Conservation (phyloP, 192 early-diverging fungal species). For the Funneliformis mosseae region DNA sequence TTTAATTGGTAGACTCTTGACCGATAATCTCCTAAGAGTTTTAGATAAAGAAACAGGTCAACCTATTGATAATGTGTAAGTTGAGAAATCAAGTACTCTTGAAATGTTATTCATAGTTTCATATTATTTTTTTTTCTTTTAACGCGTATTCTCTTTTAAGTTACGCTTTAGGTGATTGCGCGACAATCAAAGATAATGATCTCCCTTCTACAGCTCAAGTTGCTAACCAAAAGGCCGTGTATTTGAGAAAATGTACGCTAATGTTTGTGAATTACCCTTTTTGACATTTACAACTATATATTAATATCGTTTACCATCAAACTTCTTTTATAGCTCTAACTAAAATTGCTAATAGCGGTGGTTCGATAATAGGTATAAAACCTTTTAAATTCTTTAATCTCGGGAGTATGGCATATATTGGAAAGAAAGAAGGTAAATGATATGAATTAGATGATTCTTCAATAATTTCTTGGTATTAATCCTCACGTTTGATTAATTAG, state of each 20-base stretch:
- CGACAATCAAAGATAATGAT: conserved; percentile 73
- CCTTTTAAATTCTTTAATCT: conserved; percentile 64
- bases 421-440: conserved; percentile 36
- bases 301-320: not conserved
- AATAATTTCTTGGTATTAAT: not conserved
- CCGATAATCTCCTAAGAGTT: conserved; percentile 76
- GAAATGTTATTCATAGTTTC: too few species aligned
- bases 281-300: not conserved
- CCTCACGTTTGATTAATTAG: conserved; percentile 40
- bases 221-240: conserved; percentile 74
- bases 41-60: conserved; percentile 59
- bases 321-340: conserved; percentile 36
- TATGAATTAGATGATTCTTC: not conserved
- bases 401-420: conserved; percentile 72
- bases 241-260: conserved; percentile 56
- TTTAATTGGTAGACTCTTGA: conserved; percentile 59
- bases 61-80: conserved; percentile 59
- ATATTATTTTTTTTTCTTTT: not conserved
- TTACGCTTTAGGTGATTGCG: conserved; percentile 90
- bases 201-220: conserved; percentile 88
- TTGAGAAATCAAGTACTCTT: not conserved
- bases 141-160: conserved; percentile 36
- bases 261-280: not conserved
- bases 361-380: conserved; percentile 30
- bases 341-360: conserved; percentile 25